phyloP scores from a whole-genome alignment of 257 asterid species.

The Dorcoceras hygrometricum region DNA sequence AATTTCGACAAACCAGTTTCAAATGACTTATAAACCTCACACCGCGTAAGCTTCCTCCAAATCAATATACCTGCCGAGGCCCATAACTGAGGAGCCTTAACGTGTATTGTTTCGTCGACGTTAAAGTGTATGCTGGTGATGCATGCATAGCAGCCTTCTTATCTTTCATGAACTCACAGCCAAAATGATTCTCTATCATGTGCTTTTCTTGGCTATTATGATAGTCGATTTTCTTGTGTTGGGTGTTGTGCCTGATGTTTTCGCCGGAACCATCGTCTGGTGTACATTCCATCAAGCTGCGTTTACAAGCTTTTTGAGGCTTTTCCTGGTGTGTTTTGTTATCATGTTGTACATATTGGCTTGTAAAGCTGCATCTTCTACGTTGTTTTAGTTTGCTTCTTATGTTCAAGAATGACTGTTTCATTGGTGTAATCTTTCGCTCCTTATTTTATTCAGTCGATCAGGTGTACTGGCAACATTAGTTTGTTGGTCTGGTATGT shows the following conservation, averaged over 20 bases:
- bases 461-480: neutral
- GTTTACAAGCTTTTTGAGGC: neutral
- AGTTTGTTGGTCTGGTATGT: too few relatives aligned
- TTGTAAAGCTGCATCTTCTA: neutral
- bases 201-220: neutral
- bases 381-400: neutral
- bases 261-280: neutral
- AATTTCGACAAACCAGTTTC: constrained; percentile 9
- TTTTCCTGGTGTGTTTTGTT: neutral
- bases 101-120: neutral
- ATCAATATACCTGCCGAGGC: neutral
- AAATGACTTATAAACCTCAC: constrained; percentile 9
- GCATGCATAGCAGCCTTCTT: neutral
- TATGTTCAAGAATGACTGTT: neutral
- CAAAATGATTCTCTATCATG: neutral
- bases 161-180: constrained; percentile 2
- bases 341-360: neutral
- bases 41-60: neutral
- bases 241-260: neutral
- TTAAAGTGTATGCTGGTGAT: constrained; percentile 4
- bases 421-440: neutral
- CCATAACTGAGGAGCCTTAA: neutral
- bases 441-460: too few relatives aligned
- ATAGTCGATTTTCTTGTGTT: neutral
- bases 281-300: neutral